Conservation (phyloP, 768 basidiomycete species). For the Cystofilobasidium bisporidii region DNA sequence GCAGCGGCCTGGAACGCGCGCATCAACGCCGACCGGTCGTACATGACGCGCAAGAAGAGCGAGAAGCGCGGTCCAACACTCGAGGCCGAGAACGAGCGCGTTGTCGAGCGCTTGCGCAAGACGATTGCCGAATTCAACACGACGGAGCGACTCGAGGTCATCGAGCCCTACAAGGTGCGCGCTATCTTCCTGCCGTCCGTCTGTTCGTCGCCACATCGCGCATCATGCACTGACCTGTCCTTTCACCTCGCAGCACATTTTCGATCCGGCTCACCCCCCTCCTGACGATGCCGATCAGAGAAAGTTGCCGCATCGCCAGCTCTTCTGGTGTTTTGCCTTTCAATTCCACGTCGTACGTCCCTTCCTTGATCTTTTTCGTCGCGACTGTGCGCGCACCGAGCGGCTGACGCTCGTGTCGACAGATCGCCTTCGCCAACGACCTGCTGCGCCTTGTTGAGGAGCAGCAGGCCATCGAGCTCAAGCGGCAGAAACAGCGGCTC, state of each 20-base stretch:
- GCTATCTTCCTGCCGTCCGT: too few relatives aligned
- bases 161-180: conserved; percentile 27
- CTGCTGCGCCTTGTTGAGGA: conserved; percentile 13
- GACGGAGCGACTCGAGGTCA: conserved; percentile 15
- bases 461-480: conserved; percentile 7
- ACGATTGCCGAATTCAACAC: conserved; percentile 2
- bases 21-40: conserved; percentile 25
- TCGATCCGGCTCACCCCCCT: conserved; percentile 21
- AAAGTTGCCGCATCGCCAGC: conserved; percentile 26
- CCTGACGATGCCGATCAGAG: not conserved
- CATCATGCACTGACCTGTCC: not conserved
- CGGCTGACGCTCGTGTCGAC: too few relatives aligned
- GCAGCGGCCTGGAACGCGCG: conserved; percentile 9
- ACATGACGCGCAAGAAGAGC: conserved; percentile 2
- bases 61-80: not conserved
- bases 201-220: not conserved
- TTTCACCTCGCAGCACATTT: conserved; percentile 17
- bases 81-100: conserved; percentile 13
- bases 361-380: not conserved
- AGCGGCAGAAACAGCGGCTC: conserved; percentile 9
- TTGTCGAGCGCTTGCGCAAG: not conserved
- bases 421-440: conserved; percentile 15
- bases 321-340: conserved; percentile 24
- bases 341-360: conserved; percentile 8
- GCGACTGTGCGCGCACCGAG: too few relatives aligned